Conservation (phyloP, 148 eudicot species). For the Camellia japonica region DNA sequence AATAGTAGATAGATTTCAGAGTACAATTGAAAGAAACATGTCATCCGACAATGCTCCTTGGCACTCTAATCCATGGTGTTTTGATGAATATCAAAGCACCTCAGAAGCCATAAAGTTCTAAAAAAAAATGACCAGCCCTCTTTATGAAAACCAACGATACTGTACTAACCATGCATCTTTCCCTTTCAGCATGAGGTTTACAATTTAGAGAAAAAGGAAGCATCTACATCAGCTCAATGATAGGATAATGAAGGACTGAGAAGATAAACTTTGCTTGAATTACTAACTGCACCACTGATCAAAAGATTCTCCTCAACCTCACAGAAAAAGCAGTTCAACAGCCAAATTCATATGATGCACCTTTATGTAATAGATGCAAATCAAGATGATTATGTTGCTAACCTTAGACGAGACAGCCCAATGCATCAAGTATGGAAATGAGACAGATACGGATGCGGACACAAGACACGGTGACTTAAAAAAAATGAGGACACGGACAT, state of each 20-base stretch:
- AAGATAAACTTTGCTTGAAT: not conserved
- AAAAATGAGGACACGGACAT: no score
- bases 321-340: not conserved
- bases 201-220: not conserved
- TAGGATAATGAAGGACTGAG: not conserved
- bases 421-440: not conserved
- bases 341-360: not conserved
- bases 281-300: not conserved
- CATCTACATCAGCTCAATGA: not conserved
- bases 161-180: not conserved
- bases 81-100: not conserved
- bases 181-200: not conserved
- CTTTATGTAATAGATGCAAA: not conserved
- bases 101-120: not conserved
- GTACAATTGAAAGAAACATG: not conserved
- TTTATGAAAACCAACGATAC: not conserved
- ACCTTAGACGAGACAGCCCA: not conserved
- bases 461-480: no score
- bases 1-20: not conserved
- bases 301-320: not conserved
- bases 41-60: not conserved
- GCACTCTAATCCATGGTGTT: not conserved
- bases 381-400: constrained; percentile 3
- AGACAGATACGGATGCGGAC: not conserved
- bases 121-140: not conserved